phyloP scores from a whole-genome alignment of 139 green algal genomes.

The Chlamydomonas sphaeroides region DNA sequence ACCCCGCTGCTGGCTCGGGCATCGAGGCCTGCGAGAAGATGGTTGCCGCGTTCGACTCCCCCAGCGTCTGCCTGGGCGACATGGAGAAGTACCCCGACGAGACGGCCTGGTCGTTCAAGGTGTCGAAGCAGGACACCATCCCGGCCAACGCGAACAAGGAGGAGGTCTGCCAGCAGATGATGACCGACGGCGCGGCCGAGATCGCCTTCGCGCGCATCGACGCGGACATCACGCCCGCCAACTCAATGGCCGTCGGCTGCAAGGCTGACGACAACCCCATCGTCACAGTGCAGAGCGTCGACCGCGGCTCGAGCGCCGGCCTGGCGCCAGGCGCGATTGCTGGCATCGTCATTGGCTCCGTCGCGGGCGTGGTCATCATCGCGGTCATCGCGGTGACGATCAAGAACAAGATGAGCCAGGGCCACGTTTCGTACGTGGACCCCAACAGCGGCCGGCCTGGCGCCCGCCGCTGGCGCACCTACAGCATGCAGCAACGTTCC shows the following conservation, averaged over 20 bases:
- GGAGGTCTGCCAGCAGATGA: no score
- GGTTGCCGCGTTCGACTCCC: no score
- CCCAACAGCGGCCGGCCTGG: background rate
- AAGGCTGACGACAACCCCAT: no score
- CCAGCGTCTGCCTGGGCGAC: no score
- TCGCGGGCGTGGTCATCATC: background rate
- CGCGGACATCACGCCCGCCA: background rate
- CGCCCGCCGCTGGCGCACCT: slow-evolving; percentile 25
- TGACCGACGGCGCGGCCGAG: background rate
- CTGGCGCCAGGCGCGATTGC: background rate
- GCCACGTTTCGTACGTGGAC: background rate
- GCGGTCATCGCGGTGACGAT: slow-evolving; percentile 7
- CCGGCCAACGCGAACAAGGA: no score
- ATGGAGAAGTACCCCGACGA: no score
- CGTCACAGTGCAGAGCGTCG: no score
- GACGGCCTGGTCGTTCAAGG: no score
- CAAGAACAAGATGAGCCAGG: slow-evolving; percentile 3
- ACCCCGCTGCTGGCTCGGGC: no score
- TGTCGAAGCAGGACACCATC: no score
- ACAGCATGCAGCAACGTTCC: slow-evolving; percentile 22
- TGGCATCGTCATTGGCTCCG: slow-evolving; percentile 16
- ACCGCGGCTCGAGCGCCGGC: background rate
- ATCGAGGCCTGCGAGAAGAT: no score
- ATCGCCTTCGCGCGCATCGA: background rate
- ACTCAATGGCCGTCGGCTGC: background rate